Conservation (phyloP, 1,284 basidiomycete genomes). For the Ceratorhiza oryzae-sativae region DNA sequence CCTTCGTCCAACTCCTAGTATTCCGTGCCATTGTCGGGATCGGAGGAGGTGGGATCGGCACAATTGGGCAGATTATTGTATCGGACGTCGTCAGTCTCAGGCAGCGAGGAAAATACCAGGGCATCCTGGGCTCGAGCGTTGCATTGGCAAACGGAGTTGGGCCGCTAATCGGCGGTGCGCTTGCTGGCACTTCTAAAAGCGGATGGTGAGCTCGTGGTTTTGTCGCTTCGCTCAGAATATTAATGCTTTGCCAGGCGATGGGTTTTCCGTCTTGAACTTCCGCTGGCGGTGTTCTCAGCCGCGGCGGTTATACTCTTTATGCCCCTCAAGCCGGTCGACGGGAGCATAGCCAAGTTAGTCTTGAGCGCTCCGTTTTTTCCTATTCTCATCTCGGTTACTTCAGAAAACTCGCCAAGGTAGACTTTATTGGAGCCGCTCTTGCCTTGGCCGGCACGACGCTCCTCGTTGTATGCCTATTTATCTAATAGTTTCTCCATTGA, state of each 20-base stretch:
- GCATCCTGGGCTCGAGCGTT: conserved; percentile 38
- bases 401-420: conserved; percentile 14
- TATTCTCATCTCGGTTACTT: background rate
- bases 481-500: background rate
- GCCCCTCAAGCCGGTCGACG: conserved; percentile 52
- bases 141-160: conserved; percentile 38
- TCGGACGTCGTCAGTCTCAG: conserved; percentile 46
- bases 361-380: background rate
- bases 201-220: conserved; percentile 40
- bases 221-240: background rate
- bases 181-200: conserved; percentile 46
- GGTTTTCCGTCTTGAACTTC: conserved; percentile 50
- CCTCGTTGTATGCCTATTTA: background rate
- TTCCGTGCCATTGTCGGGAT: conserved; percentile 53
- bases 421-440: background rate
- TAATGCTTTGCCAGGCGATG: conserved; percentile 3
- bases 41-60: conserved; percentile 50
- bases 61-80: conserved; percentile 48
- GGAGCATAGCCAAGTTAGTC: conserved; percentile 43
- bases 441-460: background rate
- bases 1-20: conserved; percentile 57
- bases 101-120: conserved; percentile 44
- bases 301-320: conserved; percentile 52
- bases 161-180: conserved; percentile 39
- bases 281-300: conserved; percentile 49